A percentile compares a stretch with the other conserved stretches of the same genome.
phyloP scores from a whole-genome alignment of 768 basidiomycete genomes.

The Sutorius australiensis region DNA sequence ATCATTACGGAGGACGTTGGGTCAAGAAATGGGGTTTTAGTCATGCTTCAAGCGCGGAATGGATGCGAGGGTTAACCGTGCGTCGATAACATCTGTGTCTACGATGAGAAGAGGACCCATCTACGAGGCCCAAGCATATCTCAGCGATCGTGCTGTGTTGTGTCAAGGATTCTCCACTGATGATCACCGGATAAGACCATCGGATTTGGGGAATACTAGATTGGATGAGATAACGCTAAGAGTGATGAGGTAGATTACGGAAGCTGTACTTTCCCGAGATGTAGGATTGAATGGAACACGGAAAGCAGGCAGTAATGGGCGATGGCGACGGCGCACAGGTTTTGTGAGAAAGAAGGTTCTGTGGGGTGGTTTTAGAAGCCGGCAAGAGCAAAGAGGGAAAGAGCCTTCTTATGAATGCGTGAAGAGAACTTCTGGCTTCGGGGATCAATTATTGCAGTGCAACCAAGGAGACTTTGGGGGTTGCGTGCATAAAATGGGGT shows the following conservation, averaged over 20 bases:
- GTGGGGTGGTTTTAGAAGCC: neutral
- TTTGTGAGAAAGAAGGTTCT: constrained; percentile 10
- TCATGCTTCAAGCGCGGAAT: neutral
- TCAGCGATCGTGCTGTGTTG: neutral
- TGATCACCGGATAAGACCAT: constrained; percentile 13
- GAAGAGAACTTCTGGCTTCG: constrained; percentile 4
- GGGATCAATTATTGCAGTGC: constrained; percentile 1
- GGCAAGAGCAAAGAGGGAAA: constrained; percentile 2
- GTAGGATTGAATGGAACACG: constrained; percentile 4
- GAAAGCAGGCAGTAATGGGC: neutral
- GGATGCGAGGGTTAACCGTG: neutral
- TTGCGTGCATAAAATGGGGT: neutral
- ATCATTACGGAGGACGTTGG: neutral
- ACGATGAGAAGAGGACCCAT: constrained; percentile 5
- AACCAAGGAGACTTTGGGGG: constrained; percentile 2
- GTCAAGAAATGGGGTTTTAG: constrained; percentile 5
- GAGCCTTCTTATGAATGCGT: constrained; percentile 5
- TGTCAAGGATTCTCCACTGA: constrained; percentile 4
- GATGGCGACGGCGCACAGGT: constrained; percentile 5
- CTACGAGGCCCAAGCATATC: neutral
- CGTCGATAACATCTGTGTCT: neutral
- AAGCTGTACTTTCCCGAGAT: neutral
- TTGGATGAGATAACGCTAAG: neutral
- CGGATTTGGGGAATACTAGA: neutral
- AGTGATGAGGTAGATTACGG: constrained; percentile 2